Evolutionary conservation across 2,329 filamentous ascomycete species (phyloP), one percentile per base, ranked within the genome.

Genomic region (Pseudogymnoascus sp.): DNA sequence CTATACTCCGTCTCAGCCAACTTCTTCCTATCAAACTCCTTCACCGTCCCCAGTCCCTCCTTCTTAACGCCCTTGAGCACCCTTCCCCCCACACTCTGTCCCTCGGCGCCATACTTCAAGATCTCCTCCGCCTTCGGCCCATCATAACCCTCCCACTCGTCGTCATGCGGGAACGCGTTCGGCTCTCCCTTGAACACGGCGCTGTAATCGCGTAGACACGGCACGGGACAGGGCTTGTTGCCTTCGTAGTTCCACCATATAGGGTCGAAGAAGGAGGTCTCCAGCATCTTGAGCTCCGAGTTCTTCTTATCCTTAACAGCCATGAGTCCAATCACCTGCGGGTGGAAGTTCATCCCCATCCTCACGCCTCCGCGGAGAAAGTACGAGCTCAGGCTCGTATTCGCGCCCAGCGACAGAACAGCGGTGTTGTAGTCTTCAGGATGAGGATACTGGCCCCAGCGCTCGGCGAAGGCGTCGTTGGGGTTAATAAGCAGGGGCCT

Each of bases 311-410:
- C 81, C 67, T 82, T 82, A 74, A 81, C 82, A 2, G 81, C 79
- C 79, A 84, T 82, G 56, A 81, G 77, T 2, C 81, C 81, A 24
- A 84, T 76, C 4, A 83, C 78, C 16, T 80, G 75, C 1, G 81
- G 81, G 63, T 84, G 81, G 70, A 83, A 84, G 65, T 83, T 83
- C 65, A 83, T 75, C 2, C 81, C 81, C 81, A 84, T 84, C 59
- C 81, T 75, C 8, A 83, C 80, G 33, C 81, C 81, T 35, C 81
- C 81, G 42, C 80, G 79, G 19, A 84, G 74, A 1, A 84, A 74
- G 65, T 84, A 83, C 0, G 80, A 81, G 0, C 80, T 82, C 1
- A 83, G 74, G 1, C 79, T 81, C 0, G 79, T 81, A 67, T 83
- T 83, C n/a, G 81, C 80, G 1, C 79, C 78, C 24, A 83, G 74